Evolutionary conservation across 2,329 filamentous ascomycete species (phyloP), one percentile per base, ranked within the genome.

Genomic region (Coniochaeta prunicola): DNA sequence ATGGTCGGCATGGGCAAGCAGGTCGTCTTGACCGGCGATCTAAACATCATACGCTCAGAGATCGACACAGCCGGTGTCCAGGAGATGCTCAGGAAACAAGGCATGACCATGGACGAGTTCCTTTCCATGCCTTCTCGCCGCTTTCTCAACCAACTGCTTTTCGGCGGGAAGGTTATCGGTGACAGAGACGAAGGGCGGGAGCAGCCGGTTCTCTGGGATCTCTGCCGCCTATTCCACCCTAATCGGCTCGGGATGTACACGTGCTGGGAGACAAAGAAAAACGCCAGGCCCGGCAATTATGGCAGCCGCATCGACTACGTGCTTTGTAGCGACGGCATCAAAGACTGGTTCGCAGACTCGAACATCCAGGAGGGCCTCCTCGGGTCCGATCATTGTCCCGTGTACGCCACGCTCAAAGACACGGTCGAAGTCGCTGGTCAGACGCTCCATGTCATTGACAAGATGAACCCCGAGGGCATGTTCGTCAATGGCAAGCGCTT

Each of bases 371-470:
- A 96, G 72, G 92, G 92, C 0, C 76, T 97, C 24, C 88, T 96
- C 81, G 94, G 94, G 0, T 97, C 93, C 1, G 94, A 99, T 69
- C 94, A 99, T 71, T 99, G 94, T 66, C 94, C 94, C 0, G 93
- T 97, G 1, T 97, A 89, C 70, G 91, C 87, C 0, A 80, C 82
- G 2, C 77, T 96, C 26, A 84, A 86, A 19, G 84, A 92, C 36
- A 76, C 68, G 2, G 82, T 96, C 1, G 66, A 68, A 0, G 64
- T 81, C 6, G 72, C 79, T 15, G 80, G 76, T 0, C 66, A 76
- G 50, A 72, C 82, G 53, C 70, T 81, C 2, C 71, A 86, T 64
- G 76, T 91, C 2, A 72, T 79, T 30, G 91, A 97, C 67, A 71
- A 94, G 56, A 83, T 97, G 81, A 97, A 94, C 64, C 88, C 90